Conservation (phyloP, 495 filamentous ascomycete genomes). For the Aspergillus cavernicola region DNA sequence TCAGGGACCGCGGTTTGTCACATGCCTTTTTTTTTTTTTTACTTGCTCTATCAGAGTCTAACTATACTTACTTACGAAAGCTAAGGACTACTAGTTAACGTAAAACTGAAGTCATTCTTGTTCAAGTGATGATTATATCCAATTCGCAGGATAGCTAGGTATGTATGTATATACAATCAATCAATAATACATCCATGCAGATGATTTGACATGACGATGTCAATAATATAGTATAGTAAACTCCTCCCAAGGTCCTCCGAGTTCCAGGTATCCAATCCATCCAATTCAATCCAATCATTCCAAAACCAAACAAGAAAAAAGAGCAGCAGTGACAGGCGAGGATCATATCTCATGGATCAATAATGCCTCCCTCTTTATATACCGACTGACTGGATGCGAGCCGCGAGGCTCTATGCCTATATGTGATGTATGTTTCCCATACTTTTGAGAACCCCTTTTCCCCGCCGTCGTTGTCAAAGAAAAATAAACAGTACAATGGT, state of each 20-base stretch:
- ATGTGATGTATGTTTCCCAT: conserved; percentile 7
- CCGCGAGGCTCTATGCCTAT: conserved; percentile 14
- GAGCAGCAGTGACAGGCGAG: conserved; percentile 13
- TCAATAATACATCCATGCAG: too few relatives aligned
- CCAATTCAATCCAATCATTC: conserved; percentile 3
- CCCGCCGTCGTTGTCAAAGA: conserved; percentile 1
- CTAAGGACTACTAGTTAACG: too few relatives aligned
- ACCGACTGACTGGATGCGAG: conserved; percentile 6
- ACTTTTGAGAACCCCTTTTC: conserved; percentile 9
- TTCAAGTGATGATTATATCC: too few relatives aligned
- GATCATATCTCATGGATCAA: conserved; percentile 5
- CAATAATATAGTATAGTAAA: background rate
- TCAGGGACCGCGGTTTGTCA: too few relatives aligned
- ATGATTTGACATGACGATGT: too few relatives aligned
- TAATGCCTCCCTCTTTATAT: conserved; percentile 1
- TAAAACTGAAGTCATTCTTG: too few relatives aligned
- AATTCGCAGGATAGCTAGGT: too few relatives aligned
- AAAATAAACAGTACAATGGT: too few relatives aligned
- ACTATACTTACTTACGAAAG: too few relatives aligned
- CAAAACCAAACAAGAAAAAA: conserved; percentile 15
- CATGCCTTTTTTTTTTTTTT: too few relatives aligned
- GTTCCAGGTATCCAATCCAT: background rate
- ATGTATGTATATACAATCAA: too few relatives aligned
- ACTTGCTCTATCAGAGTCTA: too few relatives aligned
- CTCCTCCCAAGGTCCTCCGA: conserved; percentile 7